These are phyloP conservation scores for Paracoccidioides lutzii DNA, from an alignment of 2,329 filamentous ascomycete species.

Conservation along the genomic window DNA sequence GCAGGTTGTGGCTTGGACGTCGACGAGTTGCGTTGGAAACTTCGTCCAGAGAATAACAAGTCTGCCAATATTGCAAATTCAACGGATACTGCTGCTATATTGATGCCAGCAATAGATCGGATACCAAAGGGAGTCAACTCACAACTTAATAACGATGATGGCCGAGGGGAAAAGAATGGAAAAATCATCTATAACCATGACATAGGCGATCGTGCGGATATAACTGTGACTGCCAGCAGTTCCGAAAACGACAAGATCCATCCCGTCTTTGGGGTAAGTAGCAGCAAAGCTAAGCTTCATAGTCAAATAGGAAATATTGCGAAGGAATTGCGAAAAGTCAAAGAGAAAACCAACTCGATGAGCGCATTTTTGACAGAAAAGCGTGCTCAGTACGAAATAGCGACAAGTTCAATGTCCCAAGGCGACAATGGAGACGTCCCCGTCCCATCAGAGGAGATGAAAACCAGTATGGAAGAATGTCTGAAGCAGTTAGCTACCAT, in stretches of 20 bases:
- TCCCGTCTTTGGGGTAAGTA: neutral
- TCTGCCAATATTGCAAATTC: neutral
- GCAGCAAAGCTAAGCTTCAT: neutral
- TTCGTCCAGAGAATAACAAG: neutral
- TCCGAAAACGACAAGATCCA: neutral
- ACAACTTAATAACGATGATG: neutral
- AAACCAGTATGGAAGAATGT: neutral
- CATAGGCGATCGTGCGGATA: neutral
- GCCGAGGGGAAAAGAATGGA: neutral
- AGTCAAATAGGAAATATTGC: neutral
- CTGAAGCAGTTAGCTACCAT: conserved; percentile 12
- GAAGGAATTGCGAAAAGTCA: neutral
- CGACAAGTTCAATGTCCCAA: neutral
- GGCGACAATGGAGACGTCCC: neutral
- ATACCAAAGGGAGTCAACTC: neutral
- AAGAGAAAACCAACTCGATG: conserved; percentile 1
- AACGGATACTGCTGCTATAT: neutral
- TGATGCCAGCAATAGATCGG: neutral
- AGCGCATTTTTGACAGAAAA: neutral
- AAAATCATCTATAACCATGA: neutral
- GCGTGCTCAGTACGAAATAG: neutral
- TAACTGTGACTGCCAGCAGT: neutral
- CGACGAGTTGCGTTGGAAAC: conserved; percentile 12
- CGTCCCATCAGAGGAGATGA: neutral
- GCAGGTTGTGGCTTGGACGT: conserved; percentile 11